Conservation (phyloP, 2,329 filamentous ascomycete genomes). For the Phaeophleospora eucalypticola region DNA sequence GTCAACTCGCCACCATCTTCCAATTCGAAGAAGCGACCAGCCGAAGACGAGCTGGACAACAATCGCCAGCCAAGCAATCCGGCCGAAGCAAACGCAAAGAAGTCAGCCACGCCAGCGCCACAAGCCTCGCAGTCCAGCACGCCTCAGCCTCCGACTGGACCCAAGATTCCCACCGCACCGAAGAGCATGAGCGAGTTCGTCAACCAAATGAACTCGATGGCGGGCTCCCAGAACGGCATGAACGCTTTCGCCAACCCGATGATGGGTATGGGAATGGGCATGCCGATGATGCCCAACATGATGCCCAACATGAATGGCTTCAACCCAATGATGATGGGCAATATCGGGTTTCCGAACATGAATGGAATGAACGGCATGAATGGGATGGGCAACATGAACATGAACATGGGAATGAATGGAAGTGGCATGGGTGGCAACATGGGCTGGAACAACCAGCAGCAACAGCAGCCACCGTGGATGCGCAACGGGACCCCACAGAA, state of each 20-base stretch:
- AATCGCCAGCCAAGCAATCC: conserved; percentile 42
- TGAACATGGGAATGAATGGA: conserved; percentile 16
- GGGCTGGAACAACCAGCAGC: conserved; percentile 24
- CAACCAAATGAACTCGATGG: conserved; percentile 44
- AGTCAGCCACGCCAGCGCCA: conserved; percentile 34
- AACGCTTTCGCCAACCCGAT: conserved; percentile 29
- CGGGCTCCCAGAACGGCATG: conserved; percentile 31
- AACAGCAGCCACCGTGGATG: conserved; percentile 32
- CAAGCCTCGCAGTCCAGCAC: conserved; percentile 12
- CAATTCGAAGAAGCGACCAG: conserved; percentile 72
- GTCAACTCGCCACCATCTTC: conserved; percentile 30
- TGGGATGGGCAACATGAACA: conserved; percentile 18
- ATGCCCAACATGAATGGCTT: conserved; percentile 21
- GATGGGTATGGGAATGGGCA: conserved; percentile 23
- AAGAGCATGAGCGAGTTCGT: conserved; percentile 40
- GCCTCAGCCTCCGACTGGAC: conserved; percentile 19
- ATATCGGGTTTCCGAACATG: conserved; percentile 24
- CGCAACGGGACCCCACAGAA: conserved; percentile 12
- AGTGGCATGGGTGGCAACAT: conserved; percentile 22
- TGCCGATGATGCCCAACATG: conserved; percentile 19
- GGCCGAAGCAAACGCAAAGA: conserved; percentile 45
- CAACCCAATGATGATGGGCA: conserved; percentile 41
- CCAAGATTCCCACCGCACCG: conserved; percentile 20
- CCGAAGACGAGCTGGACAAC: conserved; percentile 61
- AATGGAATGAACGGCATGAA: conserved; percentile 33